Base-by-base conservation (phyloP, 768 basidiomycete species). In the Gloeophyllum trabeum region DNA sequence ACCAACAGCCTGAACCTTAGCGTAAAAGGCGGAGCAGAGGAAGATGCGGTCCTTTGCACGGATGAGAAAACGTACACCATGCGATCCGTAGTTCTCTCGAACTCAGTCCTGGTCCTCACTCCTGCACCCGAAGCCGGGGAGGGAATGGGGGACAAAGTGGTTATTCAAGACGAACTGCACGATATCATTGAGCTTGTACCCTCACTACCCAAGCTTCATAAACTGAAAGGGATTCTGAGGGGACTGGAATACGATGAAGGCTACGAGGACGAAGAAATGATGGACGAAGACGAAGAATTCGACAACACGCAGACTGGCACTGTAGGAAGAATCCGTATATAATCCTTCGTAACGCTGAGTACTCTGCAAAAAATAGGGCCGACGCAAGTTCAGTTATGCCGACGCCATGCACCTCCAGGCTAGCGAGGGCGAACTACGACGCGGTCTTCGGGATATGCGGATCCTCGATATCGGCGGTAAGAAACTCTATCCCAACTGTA, bases 21-120 rank as follows among this genome's bases (percentile, higher is more conserved):
- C 16, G 53, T 41, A 54, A 14, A 46, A 19, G 51, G 20, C 51
- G 58, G 42, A 35, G 59, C 75, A 1, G 70, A 71, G 22, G 92
- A 97, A 50, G 84, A 93, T 51, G 94, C 93, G 0, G 91, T 96
- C 0, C 63, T 94, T 6, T 97, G 94, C 58, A 94, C 92, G 0
- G 51, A 67, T 0, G 70, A 80, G 44, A 78, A 74, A 55, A 98
- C 94, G 0, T 99, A 83, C 55, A 54, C 73, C 2, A 63, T 98
- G 21, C 80, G 93, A 43, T 84, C 91, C 0, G 81, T 98, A n/a
- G 70, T 72, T 6, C 65, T 96, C 37, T 96, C 92, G 14, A 98
- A 98, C 59, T 81, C 90, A 0, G 62, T 93, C 24, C 66, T 92
- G 10, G 73, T 97, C 35, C 67, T 85, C 46, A 78, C 79, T 2